phyloP scores from a whole-genome alignment of 768 basidiomycete species.

The Crucibulum laeve region DNA sequence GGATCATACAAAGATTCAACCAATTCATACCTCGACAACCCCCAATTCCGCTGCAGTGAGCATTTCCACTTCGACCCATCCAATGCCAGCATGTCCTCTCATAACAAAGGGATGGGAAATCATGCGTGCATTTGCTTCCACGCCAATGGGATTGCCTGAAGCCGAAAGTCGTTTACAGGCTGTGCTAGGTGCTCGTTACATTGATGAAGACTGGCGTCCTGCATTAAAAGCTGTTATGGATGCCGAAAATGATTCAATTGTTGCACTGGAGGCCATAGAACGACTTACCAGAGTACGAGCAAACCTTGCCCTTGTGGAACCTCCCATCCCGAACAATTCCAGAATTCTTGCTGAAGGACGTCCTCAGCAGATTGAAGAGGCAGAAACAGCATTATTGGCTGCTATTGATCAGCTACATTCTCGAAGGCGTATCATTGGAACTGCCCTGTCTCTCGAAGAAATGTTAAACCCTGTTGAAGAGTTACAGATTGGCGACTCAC shows the following conservation, averaged over 20 bases:
- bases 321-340: neutral
- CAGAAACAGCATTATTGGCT: neutral
- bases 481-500: constrained; percentile 1
- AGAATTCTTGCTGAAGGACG: neutral
- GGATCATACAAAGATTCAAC: constrained; percentile 20
- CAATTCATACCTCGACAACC: neutral
- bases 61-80: neutral
- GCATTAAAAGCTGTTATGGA: constrained; percentile 9
- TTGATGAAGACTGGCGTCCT: constrained; percentile 5
- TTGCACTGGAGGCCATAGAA: constrained; percentile 5
- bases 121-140: constrained; percentile 2
- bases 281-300: too few species aligned
- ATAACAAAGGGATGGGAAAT: neutral
- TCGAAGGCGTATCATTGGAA: constrained; percentile 2
- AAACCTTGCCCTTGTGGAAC: too few species aligned
- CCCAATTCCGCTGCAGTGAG: neutral
- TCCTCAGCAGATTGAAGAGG: neutral
- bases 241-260: constrained; percentile 7
- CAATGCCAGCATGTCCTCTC: neutral
- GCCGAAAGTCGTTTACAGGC: constrained; percentile 2
- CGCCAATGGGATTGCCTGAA: neutral
- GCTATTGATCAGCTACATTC: neutral
- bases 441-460: constrained; percentile 4
- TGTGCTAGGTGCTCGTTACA: constrained; percentile 4
- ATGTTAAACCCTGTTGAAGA: constrained; percentile 5